Evolutionary conservation across 176 grass and related monocot genomes (phyloP).

Genomic region (Hordeum vulgare): DNA sequence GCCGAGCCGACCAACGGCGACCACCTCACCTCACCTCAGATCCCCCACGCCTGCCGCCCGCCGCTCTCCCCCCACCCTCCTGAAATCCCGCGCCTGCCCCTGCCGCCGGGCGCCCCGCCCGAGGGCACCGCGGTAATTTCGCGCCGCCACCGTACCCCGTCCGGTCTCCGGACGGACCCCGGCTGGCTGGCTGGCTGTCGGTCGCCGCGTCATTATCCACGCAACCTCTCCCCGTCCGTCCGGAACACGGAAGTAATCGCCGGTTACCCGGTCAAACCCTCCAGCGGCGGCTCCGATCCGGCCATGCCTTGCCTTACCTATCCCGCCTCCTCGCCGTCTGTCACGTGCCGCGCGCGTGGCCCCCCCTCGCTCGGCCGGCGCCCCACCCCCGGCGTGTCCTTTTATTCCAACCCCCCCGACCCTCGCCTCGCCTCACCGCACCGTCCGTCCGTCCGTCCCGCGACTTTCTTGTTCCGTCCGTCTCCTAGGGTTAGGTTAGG

Average conservation of each 20-base stretch:
- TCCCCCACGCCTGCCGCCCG: conserved; percentile 24
- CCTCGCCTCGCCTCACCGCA: conserved; percentile 26
- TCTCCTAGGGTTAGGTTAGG: conserved; percentile 26
- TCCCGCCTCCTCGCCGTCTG: not conserved
- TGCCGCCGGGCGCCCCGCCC: not conserved
- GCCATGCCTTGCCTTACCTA: not conserved
- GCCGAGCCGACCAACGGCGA: conserved; percentile 51
- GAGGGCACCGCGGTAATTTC: conserved; percentile 24
- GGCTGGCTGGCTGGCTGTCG: conserved; percentile 25
- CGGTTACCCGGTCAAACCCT: conserved; percentile 82
- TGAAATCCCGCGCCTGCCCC: conserved; percentile 28
- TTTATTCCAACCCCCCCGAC: conserved; percentile 41
- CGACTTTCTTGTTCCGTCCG: not conserved
- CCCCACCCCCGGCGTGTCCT: conserved; percentile 28
- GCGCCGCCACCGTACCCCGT: conserved; percentile 39
- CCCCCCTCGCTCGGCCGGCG: conserved; percentile 24
- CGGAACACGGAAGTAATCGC: conserved; percentile 35
- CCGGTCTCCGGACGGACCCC: conserved; percentile 36
- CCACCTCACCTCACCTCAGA: conserved; percentile 32
- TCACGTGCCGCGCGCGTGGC: conserved; percentile 64
- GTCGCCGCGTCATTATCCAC: conserved; percentile 21
- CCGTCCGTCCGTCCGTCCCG: not conserved
- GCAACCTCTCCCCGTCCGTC: conserved; percentile 3
- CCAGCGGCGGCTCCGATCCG: conserved; percentile 55
- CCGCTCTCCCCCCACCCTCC: not conserved